Evolutionary conservation across 1,139 yeast species (phyloP).

Genomic region (Candida sp.): DNA sequence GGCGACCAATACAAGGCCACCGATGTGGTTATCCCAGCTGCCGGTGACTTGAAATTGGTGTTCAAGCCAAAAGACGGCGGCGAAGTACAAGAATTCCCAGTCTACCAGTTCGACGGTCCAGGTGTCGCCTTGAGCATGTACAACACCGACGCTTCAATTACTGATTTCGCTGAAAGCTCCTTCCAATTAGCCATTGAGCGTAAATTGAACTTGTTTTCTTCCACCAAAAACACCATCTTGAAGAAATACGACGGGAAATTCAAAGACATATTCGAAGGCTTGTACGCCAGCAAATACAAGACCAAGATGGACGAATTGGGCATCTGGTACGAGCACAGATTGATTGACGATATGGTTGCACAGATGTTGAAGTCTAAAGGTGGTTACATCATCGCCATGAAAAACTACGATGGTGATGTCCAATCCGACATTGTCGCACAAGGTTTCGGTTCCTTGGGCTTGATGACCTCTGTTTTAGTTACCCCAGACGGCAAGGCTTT

Average conservation of each 20-base stretch:
- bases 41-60: constrained; percentile 80
- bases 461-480: constrained; percentile 94
- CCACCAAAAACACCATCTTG: constrained; percentile 94
- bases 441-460: constrained; percentile 95
- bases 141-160: constrained; percentile 90
- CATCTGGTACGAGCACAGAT: constrained; percentile 95
- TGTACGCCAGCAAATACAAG: constrained; percentile 76
- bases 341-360: constrained; percentile 98
- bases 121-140: constrained; percentile 96
- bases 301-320: constrained; percentile 72
- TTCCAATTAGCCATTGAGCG: constrained; percentile 86
- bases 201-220: constrained; percentile 77
- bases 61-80: constrained; percentile 80
- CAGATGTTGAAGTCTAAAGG: constrained; percentile 97
- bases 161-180: constrained; percentile 90
- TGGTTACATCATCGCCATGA: constrained; percentile 93
- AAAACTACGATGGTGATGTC: constrained; percentile 98
- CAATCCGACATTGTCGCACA: constrained; percentile 98
- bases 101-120: constrained; percentile 72
- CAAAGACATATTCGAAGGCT: constrained; percentile 88
- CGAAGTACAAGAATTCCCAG: constrained; percentile 56
- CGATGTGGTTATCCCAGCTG: constrained; percentile 76
- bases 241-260: constrained; percentile 94
- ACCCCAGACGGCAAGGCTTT: constrained; percentile 97
- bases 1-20: constrained; percentile 98